Evolutionary conservation across 371 early-diverging fungal genomes (phyloP), one percentile per base, ranked within the genome.

Genomic region (Syncephalis fuscata): DNA sequence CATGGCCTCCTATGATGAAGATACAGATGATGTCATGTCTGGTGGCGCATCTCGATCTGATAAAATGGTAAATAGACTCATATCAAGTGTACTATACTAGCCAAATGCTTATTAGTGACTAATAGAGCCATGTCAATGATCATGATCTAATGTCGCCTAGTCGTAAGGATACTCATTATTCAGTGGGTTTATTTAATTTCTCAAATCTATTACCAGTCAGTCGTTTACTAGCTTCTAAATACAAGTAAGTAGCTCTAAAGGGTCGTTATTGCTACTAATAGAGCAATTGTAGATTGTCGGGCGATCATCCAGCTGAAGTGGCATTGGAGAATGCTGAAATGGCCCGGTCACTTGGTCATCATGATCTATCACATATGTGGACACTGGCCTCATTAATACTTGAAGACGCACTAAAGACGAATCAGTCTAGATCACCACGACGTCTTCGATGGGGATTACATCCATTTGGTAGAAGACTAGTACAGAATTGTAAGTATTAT

Each of bases 351-450:
- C 53, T 68, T 36, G 65, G 66, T 10, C 68, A 78, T 1, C 39
- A 54, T 7, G 80, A 80, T 49, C 55, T 84, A 25, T 72, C 67
- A 14, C 68, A 74, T 46, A 67, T 83, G 9, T 87, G 88, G 88
- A 58, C 57, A 16, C 62, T 85, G 41, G 78, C 78, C 2, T 71
- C 71, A n/a, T 69, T 79, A 27, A 66, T 83, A 25, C 50, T 83
- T 27, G 44, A 44, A 21, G 24, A 44, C 22, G 21, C 20, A 14
- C 14, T 24, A 14, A 58, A 61, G 22, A 62, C 62, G 36, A 59
- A 58, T 2, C 57, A 63, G 17, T 59, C 54, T 41, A 63, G 65
- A 5, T 51, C 54, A 53, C 44, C 17, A 14, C 22, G 24, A 44
- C 14, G 19, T 7, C 14, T 44, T 19, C 19, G 20, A 19, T 85